Evolutionary conservation across 805 yeast genomes (phyloP), one percentile per base, ranked within the genome.

Genomic region (Hagleromyces aurorensis): DNA sequence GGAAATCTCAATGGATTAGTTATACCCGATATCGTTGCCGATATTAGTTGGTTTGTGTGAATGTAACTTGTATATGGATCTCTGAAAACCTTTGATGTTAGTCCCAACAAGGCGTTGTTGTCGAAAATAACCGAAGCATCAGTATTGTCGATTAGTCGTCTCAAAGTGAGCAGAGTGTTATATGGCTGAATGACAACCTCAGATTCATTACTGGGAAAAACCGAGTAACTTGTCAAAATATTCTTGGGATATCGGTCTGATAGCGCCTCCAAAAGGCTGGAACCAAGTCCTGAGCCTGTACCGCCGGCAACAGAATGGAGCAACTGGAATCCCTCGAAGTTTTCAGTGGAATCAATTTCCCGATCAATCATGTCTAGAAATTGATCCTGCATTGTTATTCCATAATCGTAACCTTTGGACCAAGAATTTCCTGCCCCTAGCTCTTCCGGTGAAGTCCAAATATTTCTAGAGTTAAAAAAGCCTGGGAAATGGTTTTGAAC

Each of bases 161-260:
- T 75, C 43, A 93, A 64, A 0, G 98, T 78, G 30, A 91, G 59
- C 13, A 91, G 67, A 0, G 94, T 78, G 54, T 91, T 91, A 57
- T 91, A 91, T 0, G 98, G 97, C 52, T 91, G 97, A 4, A 93
- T 96, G 12, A 93, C 97, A n/a, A 87, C 96, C 46, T 89, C 97
- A 2, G 94, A 80, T 33, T 73, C 76, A 26, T 75, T 70, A 19
- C 70, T 71, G 1, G 95, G 95, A 49, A 91, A 87, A 2, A 91
- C 80, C 26, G 91, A 82, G 46, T 80, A 82, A 0, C 97, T 85
- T 34, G 82, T 82, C 6, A 83, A 63, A 28, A 91, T 58, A 48
- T 86, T 89, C 54, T 87, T 87, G 29, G 80, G 75, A 52, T 75
- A 89, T 32, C 85, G 62, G 52, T 91, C 98, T 33, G 75, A 72